phyloP scores from a whole-genome alignment of 768 basidiomycete species.

The Kwoniella pini region DNA sequence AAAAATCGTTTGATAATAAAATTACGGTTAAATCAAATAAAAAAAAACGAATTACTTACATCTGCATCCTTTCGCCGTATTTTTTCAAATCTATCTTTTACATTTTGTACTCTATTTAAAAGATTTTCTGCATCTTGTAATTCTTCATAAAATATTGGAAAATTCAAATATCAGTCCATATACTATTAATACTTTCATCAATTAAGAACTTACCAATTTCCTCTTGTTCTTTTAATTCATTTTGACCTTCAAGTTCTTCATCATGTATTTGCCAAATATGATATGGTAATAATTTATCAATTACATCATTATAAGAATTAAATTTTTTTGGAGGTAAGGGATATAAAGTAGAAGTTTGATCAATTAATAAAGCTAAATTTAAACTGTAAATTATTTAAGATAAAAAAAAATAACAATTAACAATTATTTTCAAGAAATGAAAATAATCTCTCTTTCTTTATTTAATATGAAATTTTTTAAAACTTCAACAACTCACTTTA shows the following conservation, averaged over 20 bases:
- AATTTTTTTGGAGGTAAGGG: conserved; percentile 21
- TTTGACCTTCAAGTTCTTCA: conserved; percentile 33
- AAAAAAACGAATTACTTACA: conserved; percentile 27
- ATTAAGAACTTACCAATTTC: not conserved
- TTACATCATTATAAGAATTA: conserved; percentile 28
- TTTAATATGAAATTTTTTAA: too few species aligned
- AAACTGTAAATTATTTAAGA: not conserved
- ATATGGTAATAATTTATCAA: conserved; percentile 38
- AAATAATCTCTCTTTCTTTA: too few species aligned
- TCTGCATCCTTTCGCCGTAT: conserved; percentile 14
- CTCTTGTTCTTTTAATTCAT: not conserved
- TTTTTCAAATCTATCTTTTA: conserved; percentile 19
- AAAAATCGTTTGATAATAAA: too few species aligned
- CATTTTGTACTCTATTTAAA: conserved; percentile 6
- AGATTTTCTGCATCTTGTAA: conserved; percentile 14
- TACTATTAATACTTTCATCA: too few species aligned
- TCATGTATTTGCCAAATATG: conserved; percentile 46
- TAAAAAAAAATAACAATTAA: not conserved
- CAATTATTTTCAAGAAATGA: too few species aligned
- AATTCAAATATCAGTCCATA: too few species aligned
- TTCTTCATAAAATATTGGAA: conserved; percentile 6
- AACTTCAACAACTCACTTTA: conserved; percentile 15
- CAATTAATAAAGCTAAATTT: conserved; percentile 22
- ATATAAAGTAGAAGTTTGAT: conserved; percentile 27
- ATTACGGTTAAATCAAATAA: too few species aligned